Evolutionary conservation across 768 basidiomycete species (phyloP).

Genomic region (Mycena indigotica): DNA sequence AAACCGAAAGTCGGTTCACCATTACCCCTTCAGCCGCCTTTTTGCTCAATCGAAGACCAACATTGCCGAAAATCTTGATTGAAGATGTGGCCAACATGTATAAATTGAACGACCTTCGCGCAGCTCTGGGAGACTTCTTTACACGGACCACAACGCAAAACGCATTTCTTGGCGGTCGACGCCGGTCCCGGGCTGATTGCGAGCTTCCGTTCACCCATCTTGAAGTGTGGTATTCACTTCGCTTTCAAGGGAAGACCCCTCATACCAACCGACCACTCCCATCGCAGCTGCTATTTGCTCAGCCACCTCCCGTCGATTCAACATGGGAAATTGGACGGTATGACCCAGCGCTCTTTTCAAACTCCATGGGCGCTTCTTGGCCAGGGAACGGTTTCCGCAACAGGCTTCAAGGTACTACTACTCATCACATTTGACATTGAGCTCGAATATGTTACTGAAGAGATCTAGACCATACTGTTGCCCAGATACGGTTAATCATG

Average conservation of each 20-base stretch:
- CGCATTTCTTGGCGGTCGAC: conserved; percentile 10
- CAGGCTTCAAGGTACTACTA: conserved; percentile 16
- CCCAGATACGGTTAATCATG: conserved; percentile 1
- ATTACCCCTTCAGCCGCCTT: conserved; percentile 21
- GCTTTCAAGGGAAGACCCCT: too few relatives aligned
- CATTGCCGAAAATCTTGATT: conserved; percentile 21
- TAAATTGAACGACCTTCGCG: conserved; percentile 29
- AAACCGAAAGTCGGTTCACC: conserved; percentile 19
- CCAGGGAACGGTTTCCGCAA: conserved; percentile 16
- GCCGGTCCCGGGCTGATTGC: not conserved
- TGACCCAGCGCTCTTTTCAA: conserved; percentile 20
- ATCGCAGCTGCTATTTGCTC: conserved; percentile 25
- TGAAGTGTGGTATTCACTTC: too few relatives aligned
- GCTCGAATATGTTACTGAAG: conserved; percentile 7
- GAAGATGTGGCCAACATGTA: conserved; percentile 25
- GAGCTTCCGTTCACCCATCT: conserved; percentile 23
- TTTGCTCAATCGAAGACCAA: conserved; percentile 27
- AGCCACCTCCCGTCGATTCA: conserved; percentile 15
- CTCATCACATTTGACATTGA: conserved; percentile 13
- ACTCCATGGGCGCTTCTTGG: conserved; percentile 15
- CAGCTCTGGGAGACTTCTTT: conserved; percentile 29
- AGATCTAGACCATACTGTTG: conserved; percentile 7
- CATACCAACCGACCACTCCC: conserved; percentile 25
- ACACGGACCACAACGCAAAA: not conserved
- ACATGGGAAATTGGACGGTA: conserved; percentile 13